Conservation (phyloP, 73 alveolate species). For the Paramecium caudatum region DNA sequence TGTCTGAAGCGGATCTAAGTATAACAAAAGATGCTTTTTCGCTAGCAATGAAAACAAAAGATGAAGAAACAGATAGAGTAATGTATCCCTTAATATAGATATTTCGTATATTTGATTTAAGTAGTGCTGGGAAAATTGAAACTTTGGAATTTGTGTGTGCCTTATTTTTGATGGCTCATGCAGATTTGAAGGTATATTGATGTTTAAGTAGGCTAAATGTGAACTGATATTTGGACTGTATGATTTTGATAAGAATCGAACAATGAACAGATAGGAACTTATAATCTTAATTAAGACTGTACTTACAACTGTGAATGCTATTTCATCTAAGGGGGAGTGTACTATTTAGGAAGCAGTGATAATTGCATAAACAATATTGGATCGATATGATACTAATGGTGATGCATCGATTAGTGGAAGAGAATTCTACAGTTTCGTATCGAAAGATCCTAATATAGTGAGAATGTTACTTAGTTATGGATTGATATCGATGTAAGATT, state of each 20-base stretch:
- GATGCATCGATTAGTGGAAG: constrained; percentile 92
- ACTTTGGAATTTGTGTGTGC: constrained; percentile 65
- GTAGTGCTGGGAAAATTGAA: constrained; percentile 47
- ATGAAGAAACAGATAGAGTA: constrained; percentile 60
- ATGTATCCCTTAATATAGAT: not conserved
- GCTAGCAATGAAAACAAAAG: constrained; percentile 45
- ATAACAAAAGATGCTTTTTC: constrained; percentile 59
- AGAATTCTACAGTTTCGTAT: constrained; percentile 91
- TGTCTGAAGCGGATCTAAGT: constrained; percentile 48
- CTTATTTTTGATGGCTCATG: constrained; percentile 30
- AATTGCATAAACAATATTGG: constrained; percentile 89
- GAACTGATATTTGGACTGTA: constrained; percentile 82
- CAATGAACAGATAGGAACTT: constrained; percentile 92
- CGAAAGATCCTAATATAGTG: constrained; percentile 91
- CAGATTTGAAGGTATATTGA: constrained; percentile 36
- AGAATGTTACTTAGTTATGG: constrained; percentile 82
- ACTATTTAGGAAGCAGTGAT: constrained; percentile 87
- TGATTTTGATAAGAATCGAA: constrained; percentile 93
- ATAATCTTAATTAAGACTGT: constrained; percentile 88
- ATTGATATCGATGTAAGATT: constrained; percentile 82
- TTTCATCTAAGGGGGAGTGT: constrained; percentile 86
- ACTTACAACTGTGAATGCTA: constrained; percentile 82
- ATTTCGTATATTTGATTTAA: constrained; percentile 64
- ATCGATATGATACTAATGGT: constrained; percentile 89
- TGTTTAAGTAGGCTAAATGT: constrained; percentile 80